Conservation (phyloP, 305 asterid species). For the Lippia alba region DNA sequence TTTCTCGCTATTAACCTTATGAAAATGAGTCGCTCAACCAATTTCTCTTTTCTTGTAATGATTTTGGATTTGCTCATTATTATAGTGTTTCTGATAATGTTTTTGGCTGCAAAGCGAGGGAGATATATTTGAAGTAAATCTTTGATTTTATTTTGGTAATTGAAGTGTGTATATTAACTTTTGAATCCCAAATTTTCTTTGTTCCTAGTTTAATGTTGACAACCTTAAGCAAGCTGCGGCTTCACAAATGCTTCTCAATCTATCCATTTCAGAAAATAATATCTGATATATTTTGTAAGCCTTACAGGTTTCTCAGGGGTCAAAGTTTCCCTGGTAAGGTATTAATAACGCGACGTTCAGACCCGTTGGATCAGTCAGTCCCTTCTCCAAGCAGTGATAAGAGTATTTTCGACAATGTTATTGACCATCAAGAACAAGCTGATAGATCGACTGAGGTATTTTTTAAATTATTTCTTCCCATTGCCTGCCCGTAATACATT, state of each 20-base stretch:
- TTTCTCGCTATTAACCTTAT: no score
- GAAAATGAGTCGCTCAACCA: no score
- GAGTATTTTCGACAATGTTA: constrained; percentile 52
- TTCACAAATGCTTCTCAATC: constrained; percentile 11
- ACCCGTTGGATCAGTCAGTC: constrained; percentile 61
- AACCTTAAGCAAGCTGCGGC: neutral
- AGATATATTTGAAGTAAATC: no score
- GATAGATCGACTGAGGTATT: constrained; percentile 64
- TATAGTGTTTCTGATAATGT: no score
- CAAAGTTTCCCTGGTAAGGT: constrained; percentile 98
- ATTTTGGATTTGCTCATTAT: no score
- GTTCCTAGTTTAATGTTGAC: constrained; percentile 2
- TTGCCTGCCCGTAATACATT: neutral
- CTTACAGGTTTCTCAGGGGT: constrained; percentile 85
- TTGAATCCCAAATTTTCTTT: no score
- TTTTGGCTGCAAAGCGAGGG: no score
- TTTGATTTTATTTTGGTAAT: no score
- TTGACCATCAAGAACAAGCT: constrained; percentile 50
- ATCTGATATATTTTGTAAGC: constrained; percentile 14
- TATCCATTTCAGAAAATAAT: constrained; percentile 9
- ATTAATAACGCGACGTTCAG: constrained; percentile 72
- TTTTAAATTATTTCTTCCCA: neutral
- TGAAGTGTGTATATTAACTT: no score
- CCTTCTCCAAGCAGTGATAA: constrained; percentile 62
- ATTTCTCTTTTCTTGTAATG: no score